phyloP scores from a whole-genome alignment of 345 rosid species.

The Xanthoceras sorbifolium region DNA sequence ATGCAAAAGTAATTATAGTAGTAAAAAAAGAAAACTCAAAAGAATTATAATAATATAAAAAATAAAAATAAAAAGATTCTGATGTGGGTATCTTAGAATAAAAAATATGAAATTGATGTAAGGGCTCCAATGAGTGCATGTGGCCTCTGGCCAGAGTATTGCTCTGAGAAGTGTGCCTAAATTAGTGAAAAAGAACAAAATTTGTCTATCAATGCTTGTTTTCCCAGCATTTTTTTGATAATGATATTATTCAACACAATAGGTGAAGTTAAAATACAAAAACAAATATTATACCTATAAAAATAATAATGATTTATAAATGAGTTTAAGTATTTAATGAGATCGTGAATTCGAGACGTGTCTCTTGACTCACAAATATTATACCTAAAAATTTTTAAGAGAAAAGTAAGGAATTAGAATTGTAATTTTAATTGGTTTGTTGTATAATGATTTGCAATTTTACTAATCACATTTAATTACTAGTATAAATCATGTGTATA shows the following conservation, averaged over 20 bases:
- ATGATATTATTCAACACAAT: too few relatives aligned
- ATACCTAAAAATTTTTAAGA: too few relatives aligned
- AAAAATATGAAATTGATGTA: neutral
- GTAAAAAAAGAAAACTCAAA: neutral
- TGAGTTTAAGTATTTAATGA: too few relatives aligned
- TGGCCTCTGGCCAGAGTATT: neutral
- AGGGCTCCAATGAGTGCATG: neutral
- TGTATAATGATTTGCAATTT: too few relatives aligned
- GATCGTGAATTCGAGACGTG: too few relatives aligned
- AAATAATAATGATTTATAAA: too few relatives aligned
- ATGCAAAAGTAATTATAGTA: neutral
- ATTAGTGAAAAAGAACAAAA: neutral
- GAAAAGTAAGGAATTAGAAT: too few relatives aligned
- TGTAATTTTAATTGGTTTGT: too few relatives aligned
- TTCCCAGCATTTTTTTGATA: neutral
- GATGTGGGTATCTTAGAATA: neutral
- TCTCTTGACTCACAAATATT: too few relatives aligned
- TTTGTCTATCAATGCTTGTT: neutral
- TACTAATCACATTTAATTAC: neutral
- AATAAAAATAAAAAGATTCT: neutral
- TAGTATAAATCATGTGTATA: too few relatives aligned
- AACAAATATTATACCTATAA: too few relatives aligned
- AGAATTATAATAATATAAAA: neutral
- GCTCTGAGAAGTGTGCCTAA: neutral
- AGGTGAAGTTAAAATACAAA: too few relatives aligned